Base-by-base conservation (phyloP, 768 basidiomycete species). In the Phylloporus sp. region DNA sequence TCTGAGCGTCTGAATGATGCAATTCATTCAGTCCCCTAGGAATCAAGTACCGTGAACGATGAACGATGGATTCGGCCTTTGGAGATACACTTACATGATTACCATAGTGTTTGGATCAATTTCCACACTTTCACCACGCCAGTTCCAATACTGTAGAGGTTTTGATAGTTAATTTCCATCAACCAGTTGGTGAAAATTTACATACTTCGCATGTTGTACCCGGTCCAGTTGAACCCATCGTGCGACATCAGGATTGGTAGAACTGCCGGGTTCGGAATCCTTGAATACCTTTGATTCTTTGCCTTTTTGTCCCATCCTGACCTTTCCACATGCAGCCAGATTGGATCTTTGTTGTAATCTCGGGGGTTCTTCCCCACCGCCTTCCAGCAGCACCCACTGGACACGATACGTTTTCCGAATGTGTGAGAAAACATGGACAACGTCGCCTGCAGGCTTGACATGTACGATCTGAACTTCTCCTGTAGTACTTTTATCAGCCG, bases 401-500 rank as follows among this genome's bases (percentile, higher is more conserved):
- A 81, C 76, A 51, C 83, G 78, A 64, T 88, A 95, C 12, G 88
- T 93, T 73, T 94, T 92, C 60, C 75, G 82, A 63, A 95, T 89
- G 65, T 97, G 94, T 9, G 90, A 92, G 70, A 97, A 97, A 42
- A 91, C 72, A 62, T 95, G 93, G 4, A 84, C 51, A 32, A 95
- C 81, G 53, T 86, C 79, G 11, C 85, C 85, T 20, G 74, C 81
- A 18, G 77, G 72, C 50, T 71, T 70, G 47, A 84, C 72, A 52
- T 74, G 70, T 34, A 70, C 59, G 20, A 88, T 74, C 16, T 65
- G 70, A 18, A 63, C 42, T 28, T 36, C 29, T 2, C 39, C 57
- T 13, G 49, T 47, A 2, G 40, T 39, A 23, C 4, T 9, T 13
- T 42, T 36, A 18, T 42, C 26, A 1, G 26, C 15, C 15, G 24